Evolutionary conservation across 225 moss, liverwort and hornwort genomes (phyloP), one percentile per base, ranked within the genome.

Genomic region (Polytrichum formosum): DNA sequence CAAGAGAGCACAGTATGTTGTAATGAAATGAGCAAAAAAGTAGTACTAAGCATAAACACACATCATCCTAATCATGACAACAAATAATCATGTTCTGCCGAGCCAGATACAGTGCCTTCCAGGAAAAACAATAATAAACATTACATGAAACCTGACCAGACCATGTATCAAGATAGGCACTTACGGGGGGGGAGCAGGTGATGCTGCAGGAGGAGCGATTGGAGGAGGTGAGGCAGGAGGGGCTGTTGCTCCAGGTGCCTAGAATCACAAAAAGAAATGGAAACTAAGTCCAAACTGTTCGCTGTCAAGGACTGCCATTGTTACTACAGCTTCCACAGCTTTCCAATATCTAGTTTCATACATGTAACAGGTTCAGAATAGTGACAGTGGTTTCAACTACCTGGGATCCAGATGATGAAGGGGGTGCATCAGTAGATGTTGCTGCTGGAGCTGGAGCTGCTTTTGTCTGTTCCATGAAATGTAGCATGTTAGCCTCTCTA

Each of bases 121-220:
- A 46, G 46, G 46, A 46, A 46, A 16, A 16, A 13, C 4, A 46
- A 35, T 46, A 46, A 46, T 46, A 2, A 8, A 35, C 8, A 35
- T 2, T 16, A 46, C 16, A 46, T 46, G 46, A 46, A 46, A 10
- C 37, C 37, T 37, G 37, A 37, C 37, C 10, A 13, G 46, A 46
- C 16, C 16, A 46, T 46, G 46, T 46, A 16, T 46, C 1, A 46
- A 46, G 46, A 46, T 16, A 13, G 46, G 13, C 35, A 72, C 91
- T 80, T 72, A 90, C 93, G 78, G 82, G 60, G 87, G 54, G 35
- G 89, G 75, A 73, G 82, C 75, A 37, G 88, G 80, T 54, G 76
- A 65, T 20, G 88, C 71, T 1, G 79, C 65, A 31, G 85, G 79
- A 18, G 89, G 79, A 19, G 90, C 77, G 37, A 69, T 80, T 74